Percentiles rank a stretch among this genome's conserved stretches.
These are phyloP conservation scores for Saccharomyces hybrid DNA, from an alignment of 1,139 yeast species.

Conservation along the genomic window DNA sequence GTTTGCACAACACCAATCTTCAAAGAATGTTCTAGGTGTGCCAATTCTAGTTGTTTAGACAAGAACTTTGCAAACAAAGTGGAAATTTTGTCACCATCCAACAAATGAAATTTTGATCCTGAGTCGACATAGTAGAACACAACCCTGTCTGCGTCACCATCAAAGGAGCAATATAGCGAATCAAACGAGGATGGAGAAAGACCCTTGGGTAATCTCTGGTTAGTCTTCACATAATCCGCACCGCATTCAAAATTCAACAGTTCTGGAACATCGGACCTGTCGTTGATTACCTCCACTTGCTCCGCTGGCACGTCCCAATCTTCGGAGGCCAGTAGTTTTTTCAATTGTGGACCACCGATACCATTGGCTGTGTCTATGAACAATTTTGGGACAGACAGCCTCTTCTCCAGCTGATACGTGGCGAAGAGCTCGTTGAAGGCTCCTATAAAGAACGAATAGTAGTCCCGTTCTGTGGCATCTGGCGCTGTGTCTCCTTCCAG, in stretches of 20 bases:
- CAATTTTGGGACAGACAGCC: conserved; percentile 37
- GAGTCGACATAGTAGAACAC: conserved; percentile 63
- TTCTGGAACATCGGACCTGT: conserved; percentile 46
- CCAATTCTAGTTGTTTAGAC: conserved; percentile 41
- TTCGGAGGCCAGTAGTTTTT: conserved; percentile 36
- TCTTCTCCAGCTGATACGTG: conserved; percentile 33
- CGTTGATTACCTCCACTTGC: conserved; percentile 49
- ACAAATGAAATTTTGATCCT: conserved; percentile 47
- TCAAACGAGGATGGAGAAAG: conserved; percentile 31
- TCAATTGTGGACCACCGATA: conserved; percentile 79
- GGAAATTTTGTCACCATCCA: conserved; percentile 94
- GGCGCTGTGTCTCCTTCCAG: conserved; percentile 37
- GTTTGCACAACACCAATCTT: conserved; percentile 88
- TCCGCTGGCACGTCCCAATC: conserved; percentile 38
- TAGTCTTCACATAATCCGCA: conserved; percentile 93
- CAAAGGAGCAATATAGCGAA: conserved; percentile 72
- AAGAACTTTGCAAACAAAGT: conserved; percentile 72
- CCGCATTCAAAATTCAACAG: conserved; percentile 77
- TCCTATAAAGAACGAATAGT: conserved; percentile 54
- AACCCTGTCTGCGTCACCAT: conserved; percentile 96
- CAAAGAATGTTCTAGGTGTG: conserved; percentile 36
- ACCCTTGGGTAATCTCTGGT: conserved; percentile 68
- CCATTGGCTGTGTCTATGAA: conserved; percentile 91
- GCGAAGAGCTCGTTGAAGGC: conserved; percentile 39
- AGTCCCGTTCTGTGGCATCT: conserved; percentile 50